Evolutionary conservation across 2,329 filamentous ascomycete genomes (phyloP), one percentile per base, ranked within the genome.

Genomic region (Ceratocystis smalleyi): DNA sequence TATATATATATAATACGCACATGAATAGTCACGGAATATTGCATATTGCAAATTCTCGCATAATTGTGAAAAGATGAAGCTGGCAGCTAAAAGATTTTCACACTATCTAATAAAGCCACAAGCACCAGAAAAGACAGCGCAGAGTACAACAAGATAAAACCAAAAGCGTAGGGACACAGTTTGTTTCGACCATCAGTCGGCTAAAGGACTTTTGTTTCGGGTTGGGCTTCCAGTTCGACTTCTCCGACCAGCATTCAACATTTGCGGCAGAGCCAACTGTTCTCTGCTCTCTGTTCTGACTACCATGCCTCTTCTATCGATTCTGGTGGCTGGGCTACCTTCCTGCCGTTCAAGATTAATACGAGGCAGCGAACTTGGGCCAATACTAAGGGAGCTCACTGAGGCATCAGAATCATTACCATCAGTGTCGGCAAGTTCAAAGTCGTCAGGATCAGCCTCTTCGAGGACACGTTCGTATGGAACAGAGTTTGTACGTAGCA

Each of bases 251-350:
- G 80, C 80, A 61, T 77, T 80, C 67, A 82, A 72, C 75, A 81
- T 78, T 65, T 80, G 78, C 27, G 76, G 80, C 15, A 82, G 80
- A 17, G 81, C 78, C 45, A 96, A 74, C 65, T 89, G 80, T 71
- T 97, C 94, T 63, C 90, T 80, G 72, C 90, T 95, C 72, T 96
- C 92, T 0, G 89, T 95, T 69, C 92, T 79, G 1, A 90, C 82
- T 63, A 89, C 85, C 68, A 96, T 73, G 1, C 91, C 91, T 59
- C 82, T 84, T 47, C 90, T 76, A 68, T 85, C 82, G 70, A 86
- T 78, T 4, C 78, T 78, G 63, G 76, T 61, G 5, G 64, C 65
- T 5, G 65, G 65, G 45, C 62, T 66, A 22, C 62, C 51, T 43
- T 60, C 22, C 27, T 59, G 40, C 1, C 55, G 54, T 2, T 40